phyloP scores from a whole-genome alignment of 805 yeast genomes.

The Wickerhamiella australiensis region DNA sequence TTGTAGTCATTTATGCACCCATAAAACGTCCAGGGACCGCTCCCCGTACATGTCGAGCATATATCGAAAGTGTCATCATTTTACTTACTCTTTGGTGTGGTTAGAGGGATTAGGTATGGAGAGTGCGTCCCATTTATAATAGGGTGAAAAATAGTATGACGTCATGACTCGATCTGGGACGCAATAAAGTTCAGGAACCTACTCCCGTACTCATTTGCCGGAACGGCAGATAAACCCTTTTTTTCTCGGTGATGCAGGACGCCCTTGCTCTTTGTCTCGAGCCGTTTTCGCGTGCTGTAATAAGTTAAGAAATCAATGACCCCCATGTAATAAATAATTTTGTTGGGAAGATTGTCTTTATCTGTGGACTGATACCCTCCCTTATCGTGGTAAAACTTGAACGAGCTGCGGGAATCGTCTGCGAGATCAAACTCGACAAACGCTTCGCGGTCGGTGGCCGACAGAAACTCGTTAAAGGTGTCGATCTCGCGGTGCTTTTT shows the following conservation, averaged over 20 bases:
- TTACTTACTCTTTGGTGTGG: constrained; percentile 17
- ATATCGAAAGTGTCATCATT: constrained; percentile 19
- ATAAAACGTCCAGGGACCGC: constrained; percentile 23
- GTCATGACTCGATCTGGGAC: constrained; percentile 2
- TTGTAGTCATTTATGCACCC: constrained; percentile 55
- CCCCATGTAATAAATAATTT: constrained; percentile 76
- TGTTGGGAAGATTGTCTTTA: constrained; percentile 45
- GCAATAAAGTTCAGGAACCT: constrained; percentile 63
- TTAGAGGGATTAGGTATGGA: background rate
- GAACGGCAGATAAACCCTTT: constrained; percentile 71
- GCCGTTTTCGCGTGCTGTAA: constrained; percentile 43
- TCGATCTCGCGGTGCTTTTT: constrained; percentile 23
- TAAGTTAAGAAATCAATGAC: constrained; percentile 85
- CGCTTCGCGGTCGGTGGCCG: constrained; percentile 27
- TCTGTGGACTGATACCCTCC: constrained; percentile 80
- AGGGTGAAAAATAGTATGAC: background rate
- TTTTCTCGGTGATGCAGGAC: constrained; percentile 45
- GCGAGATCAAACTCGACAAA: constrained; percentile 26
- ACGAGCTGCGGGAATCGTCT: constrained; percentile 28
- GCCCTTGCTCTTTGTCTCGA: constrained; percentile 80
- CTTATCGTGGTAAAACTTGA: constrained; percentile 59
- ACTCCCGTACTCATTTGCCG: constrained; percentile 81
- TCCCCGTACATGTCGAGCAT: constrained; percentile 21
- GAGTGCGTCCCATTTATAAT: background rate
- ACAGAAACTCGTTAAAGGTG: constrained; percentile 26